Evolutionary conservation across 2,329 filamentous ascomycete genomes (phyloP), one percentile per base, ranked within the genome.

Genomic region (Juglanconis juglandina): DNA sequence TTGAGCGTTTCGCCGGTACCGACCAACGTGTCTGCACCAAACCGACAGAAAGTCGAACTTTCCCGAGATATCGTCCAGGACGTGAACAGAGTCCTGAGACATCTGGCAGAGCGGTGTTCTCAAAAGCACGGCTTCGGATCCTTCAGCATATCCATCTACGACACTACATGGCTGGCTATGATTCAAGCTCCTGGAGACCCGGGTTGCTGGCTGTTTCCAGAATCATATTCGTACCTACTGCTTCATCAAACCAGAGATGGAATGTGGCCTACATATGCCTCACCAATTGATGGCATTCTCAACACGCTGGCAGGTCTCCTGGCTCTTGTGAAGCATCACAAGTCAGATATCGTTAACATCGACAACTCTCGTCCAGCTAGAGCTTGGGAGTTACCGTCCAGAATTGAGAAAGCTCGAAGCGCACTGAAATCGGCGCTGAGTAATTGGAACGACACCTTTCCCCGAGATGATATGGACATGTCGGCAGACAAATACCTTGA

Each of bases 141-240:
- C 33, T 53, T 53, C 51, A 53, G 30, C 24, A 24, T 33, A 32
- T 53, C 47, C 8, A 50, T 50, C 17, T 53, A 53, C 37, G 51
- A 53, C 51, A 53, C 51, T 53, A 39, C 51, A 6, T 53, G 51
- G 51, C 37, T 53, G n/a, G 51, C 51, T 42, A 42, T 33, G 35
- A n/a, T 53, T 17, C 37, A 44, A 33, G 4, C 17, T 32, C 39
- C 37, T n/a, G 30, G 30, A n/a, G 17, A 14, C 14, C 24, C 35
- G 17, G 11, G n/a, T 44, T 9, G 24, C n/a, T 53, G 51, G 37
- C 51, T 53, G 7, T 53, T 53, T 53, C 51, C 51, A 44, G 37
- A 53, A 33, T 53, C 17, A 42, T 44, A 33, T 17, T 34, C 35
- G 4, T 53, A 53, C 37, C 39, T 53, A n/a, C 24, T 53, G 17